Evolutionary conservation across 352 stramenopile species (phyloP).

Genomic region (Phytopythium sindhum): DNA sequence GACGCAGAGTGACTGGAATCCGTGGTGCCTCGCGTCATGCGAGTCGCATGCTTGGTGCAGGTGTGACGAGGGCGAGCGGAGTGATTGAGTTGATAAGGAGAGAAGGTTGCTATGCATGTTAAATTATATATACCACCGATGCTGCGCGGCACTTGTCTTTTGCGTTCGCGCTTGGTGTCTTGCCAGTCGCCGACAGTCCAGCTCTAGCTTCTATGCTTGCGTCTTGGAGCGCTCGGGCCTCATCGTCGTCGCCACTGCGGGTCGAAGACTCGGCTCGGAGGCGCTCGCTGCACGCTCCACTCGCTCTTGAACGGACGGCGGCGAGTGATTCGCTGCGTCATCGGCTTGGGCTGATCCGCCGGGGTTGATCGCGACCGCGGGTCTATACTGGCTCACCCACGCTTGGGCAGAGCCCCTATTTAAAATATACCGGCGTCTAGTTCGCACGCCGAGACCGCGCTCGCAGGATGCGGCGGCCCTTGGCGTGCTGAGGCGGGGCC

Average conservation of each 20-base stretch:
- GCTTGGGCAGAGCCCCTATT: no score
- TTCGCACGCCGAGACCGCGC: slow-evolving; percentile 21
- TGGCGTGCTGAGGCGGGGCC: slow-evolving; percentile 37
- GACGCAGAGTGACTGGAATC: no score
- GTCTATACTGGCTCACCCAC: neutral
- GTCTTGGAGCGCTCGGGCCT: slow-evolving; percentile 9
- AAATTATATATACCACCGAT: slow-evolving; percentile 1
- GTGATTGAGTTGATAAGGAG: no score
- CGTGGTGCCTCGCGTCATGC: no score
- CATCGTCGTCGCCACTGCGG: slow-evolving; percentile 1
- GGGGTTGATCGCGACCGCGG: neutral
- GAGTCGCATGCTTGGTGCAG: no score
- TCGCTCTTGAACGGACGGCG: neutral
- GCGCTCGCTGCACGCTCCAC: neutral
- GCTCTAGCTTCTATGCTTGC: slow-evolving; percentile 1
- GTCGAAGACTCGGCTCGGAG: slow-evolving; percentile 1
- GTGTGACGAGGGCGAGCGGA: no score
- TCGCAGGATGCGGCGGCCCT: slow-evolving; percentile 66
- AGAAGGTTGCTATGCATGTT: neutral
- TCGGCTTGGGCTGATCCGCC: neutral
- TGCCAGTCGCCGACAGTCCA: no score
- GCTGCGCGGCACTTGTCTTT: neutral
- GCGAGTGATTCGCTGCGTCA: neutral
- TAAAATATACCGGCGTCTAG: neutral
- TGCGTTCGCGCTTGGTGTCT: neutral